Evolutionary conservation across 164 flowering plant species (phyloP), one percentile per base, ranked within the genome.

Genomic region (Magnolia kwangsiensis): DNA sequence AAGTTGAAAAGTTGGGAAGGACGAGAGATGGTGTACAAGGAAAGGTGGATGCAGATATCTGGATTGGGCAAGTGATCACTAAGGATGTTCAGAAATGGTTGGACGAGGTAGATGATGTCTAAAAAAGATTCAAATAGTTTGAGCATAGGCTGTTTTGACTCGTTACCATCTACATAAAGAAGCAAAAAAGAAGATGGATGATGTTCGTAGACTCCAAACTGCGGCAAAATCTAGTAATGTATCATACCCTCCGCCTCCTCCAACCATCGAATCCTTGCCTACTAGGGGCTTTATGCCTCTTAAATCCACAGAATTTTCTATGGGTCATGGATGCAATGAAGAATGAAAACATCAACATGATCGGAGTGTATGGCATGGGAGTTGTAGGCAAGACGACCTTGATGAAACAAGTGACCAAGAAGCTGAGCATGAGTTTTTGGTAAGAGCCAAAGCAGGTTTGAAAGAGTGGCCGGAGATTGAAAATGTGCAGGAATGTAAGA

Each of bases 391-490:
- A 65, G 13, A 74, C 80, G 1, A 78, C 67, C 24, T 55, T 78
- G 49, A 58, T 78, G 19, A 29, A 31, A 8, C 58, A 73, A 67
- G 67, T 78, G 1, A 73, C 67, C 79, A 19, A 23, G 63, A 4
- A 4, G 50, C 31, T 1, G 51, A 29, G 8, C 13, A 74, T 9
- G 19, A 37, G 8, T 63, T 76, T 23, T 1, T 80, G 19, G 68
- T 61, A 59, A 63, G 69, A 61, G 71, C 73, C 1, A 72, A 45
- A 20, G 1, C 4, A 51, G 64, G 68, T 51, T 66, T 71, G 68
- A 58, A 11, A 50, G 68, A 72, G 19, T 80, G 72, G 76, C 78
- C 69, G 24, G 78, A 65, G 23, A 74, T 10, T 14, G 78, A 76
- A 50, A 55, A 64, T 1, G 18, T 51, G 1, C 61, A 71, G 8